A percentile compares a stretch with the other conserved stretches of the same genome.
Conservation (phyloP, 495 filamentous ascomycete genomes). For the Aspergillus campestris region DNA sequence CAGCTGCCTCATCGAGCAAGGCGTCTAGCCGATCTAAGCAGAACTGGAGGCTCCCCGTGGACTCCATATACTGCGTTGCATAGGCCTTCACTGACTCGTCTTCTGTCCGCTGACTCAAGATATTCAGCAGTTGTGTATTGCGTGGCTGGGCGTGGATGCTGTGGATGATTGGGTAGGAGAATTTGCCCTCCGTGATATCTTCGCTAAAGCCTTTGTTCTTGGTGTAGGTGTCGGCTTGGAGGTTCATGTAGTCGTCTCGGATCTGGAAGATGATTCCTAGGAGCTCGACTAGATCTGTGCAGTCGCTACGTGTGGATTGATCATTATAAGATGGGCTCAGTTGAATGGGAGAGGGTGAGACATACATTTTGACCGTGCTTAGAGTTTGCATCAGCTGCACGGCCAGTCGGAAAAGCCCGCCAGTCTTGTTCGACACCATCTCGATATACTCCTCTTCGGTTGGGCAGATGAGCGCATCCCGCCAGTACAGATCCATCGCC, state of each 20-base stretch:
- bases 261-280: constrained; percentile 80
- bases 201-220: constrained; percentile 78
- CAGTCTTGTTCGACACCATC: constrained; percentile 92
- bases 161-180: constrained; percentile 51
- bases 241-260: constrained; percentile 77
- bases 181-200: constrained; percentile 85
- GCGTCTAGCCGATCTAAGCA: too few relatives aligned
- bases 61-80: too few relatives aligned
- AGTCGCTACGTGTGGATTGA: constrained; percentile 39
- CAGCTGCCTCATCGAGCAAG: too few relatives aligned
- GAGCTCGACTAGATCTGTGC: constrained; percentile 11
- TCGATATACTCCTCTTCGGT: constrained; percentile 85
- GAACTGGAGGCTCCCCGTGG: too few relatives aligned
- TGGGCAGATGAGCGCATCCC: constrained; percentile 76
- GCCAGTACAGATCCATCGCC: constrained; percentile 91
- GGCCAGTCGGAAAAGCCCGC: constrained; percentile 78
- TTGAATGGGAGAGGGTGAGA: not conserved
- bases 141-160: too few relatives aligned
- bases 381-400: constrained; percentile 79
- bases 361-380: not conserved
- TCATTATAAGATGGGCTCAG: too few relatives aligned
- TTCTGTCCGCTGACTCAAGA: too few relatives aligned
- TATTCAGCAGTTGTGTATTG: too few relatives aligned
- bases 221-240: constrained; percentile 51
- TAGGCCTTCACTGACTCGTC: too few relatives aligned